A percentile compares a stretch with the other conserved stretches of the same genome.
phyloP scores from a whole-genome alignment of 257 asterid species.

The Echites panduratus region DNA sequence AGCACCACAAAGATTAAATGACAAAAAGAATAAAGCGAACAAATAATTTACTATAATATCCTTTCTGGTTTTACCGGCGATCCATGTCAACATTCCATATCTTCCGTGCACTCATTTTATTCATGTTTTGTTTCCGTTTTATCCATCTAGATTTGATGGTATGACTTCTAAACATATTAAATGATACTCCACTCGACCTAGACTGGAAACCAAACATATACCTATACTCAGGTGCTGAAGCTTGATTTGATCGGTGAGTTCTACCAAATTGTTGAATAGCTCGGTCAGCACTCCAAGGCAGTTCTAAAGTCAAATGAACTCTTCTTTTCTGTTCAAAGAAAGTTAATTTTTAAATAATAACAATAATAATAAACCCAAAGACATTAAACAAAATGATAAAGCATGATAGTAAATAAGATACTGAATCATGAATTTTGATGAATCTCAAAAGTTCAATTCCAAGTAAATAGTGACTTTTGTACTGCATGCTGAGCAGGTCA shows the following conservation, averaged over 20 bases:
- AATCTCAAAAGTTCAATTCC: not conserved
- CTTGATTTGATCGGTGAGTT: conserved; percentile 98
- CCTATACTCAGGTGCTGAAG: conserved; percentile 98
- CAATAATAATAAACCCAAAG: not conserved
- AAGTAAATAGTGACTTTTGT: not conserved
- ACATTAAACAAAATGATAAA: not conserved
- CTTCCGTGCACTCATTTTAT: not conserved
- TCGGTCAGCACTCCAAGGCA: conserved; percentile 99
- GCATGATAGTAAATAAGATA: conserved; percentile 3
- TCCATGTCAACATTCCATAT: not conserved
- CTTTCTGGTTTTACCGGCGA: not conserved
- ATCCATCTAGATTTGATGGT: not conserved
- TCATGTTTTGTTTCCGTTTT: not conserved
- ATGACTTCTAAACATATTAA: not conserved
- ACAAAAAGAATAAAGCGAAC: not conserved
- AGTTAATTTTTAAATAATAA: not conserved
- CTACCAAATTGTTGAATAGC: conserved; percentile 99
- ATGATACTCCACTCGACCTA: not conserved
- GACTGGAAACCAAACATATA: conserved; percentile 18
- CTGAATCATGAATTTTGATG: not conserved
- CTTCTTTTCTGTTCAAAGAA: conserved; percentile 70
- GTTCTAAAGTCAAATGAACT: conserved; percentile 92
- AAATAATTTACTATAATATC: not conserved
- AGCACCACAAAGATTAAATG: not conserved
- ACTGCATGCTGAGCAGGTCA: not conserved